Conservation (phyloP, 1,139 yeast species). For the Debaryomyces singareniensis region DNA sequence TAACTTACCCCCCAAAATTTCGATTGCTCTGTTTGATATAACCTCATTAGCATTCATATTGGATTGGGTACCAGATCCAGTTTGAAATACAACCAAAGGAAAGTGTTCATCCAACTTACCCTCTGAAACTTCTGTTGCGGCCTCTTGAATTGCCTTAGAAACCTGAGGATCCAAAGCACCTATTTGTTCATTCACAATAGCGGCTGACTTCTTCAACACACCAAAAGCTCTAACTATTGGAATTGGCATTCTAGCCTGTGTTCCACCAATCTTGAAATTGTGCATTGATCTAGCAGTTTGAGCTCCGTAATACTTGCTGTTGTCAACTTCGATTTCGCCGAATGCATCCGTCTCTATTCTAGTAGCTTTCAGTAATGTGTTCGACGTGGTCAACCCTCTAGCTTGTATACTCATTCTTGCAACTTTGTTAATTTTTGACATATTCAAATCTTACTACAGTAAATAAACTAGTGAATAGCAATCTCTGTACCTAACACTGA, state of each 20-base stretch:
- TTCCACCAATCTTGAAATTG: conserved; percentile 94
- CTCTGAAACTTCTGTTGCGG: conserved; percentile 90
- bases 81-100: conserved; percentile 97
- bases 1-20: conserved; percentile 81
- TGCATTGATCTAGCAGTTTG: conserved; percentile 92
- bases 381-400: conserved; percentile 22
- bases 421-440: conserved; percentile 3
- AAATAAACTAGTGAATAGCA: no score
- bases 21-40: conserved; percentile 96
- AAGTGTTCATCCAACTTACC: conserved; percentile 92
- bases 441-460: neutral
- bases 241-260: conserved; percentile 82
- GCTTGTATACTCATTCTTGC: conserved; percentile 11
- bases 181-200: conserved; percentile 76
- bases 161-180: conserved; percentile 80
- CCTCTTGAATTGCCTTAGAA: conserved; percentile 80
- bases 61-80: conserved; percentile 98
- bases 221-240: conserved; percentile 93
- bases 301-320: conserved; percentile 91
- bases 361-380: conserved; percentile 16
- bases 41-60: conserved; percentile 99
- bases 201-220: conserved; percentile 89
- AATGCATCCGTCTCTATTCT: conserved; percentile 93
- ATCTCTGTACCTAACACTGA: no score
- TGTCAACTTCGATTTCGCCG: conserved; percentile 89